Percentiles rank a stretch among this genome's conserved stretches.
Evolutionary conservation across 2,329 filamentous ascomycete species (phyloP).

Genomic region (Fusarium domesticum): DNA sequence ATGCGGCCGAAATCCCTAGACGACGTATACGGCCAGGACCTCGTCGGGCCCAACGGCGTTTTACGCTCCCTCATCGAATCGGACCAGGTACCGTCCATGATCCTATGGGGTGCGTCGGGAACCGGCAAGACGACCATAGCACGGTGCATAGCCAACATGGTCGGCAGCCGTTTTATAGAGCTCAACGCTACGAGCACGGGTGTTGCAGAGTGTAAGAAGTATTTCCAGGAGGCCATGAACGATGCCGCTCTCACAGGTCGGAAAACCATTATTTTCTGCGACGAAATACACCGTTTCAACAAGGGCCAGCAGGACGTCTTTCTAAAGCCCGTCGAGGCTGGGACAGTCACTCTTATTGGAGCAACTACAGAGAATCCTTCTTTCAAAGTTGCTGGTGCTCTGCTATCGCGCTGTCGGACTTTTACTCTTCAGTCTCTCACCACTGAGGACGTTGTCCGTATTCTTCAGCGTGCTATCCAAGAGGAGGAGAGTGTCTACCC

Average conservation of each 20-base stretch:
- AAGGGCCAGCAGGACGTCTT: conserved; percentile 96
- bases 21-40: conserved; percentile 85
- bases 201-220: conserved; percentile 86
- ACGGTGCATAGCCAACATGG: conserved; percentile 78
- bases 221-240: conserved; percentile 79
- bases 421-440: conserved; percentile 80
- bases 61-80: conserved; percentile 82
- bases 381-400: conserved; percentile 84
- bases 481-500: conserved; percentile 50
- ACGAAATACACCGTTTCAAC: conserved; percentile 91
- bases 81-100: conserved; percentile 87
- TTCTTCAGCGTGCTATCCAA: conserved; percentile 71
- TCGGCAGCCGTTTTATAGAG: conserved; percentile 85
- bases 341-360: conserved; percentile 86
- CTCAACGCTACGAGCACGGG: conserved; percentile 91
- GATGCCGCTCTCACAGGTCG: conserved; percentile 79
- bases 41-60: conserved; percentile 82
- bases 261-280: conserved; percentile 95
- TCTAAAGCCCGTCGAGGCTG: conserved; percentile 84
- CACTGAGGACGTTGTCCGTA: conserved; percentile 67
- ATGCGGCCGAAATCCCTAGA: conserved; percentile 85
- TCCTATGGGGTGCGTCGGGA: conserved; percentile 81
- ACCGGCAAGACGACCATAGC: conserved; percentile 92
- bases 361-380: conserved; percentile 97
- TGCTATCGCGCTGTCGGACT: conserved; percentile 85